These are phyloP conservation scores for Trametes elegans DNA, from an alignment of 768 basidiomycete species.

Conservation along the genomic window DNA sequence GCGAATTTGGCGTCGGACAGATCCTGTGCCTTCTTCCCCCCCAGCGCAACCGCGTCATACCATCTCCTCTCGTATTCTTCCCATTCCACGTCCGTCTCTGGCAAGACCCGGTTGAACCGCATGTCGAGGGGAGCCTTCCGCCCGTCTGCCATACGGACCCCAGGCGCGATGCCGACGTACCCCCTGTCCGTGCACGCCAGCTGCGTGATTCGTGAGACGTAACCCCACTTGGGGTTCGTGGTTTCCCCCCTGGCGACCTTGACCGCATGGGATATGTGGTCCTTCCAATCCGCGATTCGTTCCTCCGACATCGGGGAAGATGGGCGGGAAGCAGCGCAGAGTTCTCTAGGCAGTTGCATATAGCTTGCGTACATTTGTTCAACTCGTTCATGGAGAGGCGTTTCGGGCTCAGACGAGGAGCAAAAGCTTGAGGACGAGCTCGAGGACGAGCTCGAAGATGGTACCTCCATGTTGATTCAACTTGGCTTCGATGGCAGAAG, in stretches of 20 bases:
- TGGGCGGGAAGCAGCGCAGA: conserved; percentile 37
- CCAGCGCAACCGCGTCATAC: conserved; percentile 22
- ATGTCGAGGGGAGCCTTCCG: conserved; percentile 24
- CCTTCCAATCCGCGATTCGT: conserved; percentile 33
- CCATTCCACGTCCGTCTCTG: conserved; percentile 51
- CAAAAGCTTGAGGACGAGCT: not conserved
- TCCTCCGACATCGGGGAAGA: conserved; percentile 31
- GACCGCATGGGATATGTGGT: conserved; percentile 36
- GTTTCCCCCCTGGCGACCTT: conserved; percentile 37
- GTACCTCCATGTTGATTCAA: conserved; percentile 1
- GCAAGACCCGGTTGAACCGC: conserved; percentile 36
- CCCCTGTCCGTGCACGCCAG: conserved; percentile 39
- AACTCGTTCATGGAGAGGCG: not conserved
- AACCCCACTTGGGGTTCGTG: conserved; percentile 46
- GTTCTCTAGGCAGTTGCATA: conserved; percentile 23
- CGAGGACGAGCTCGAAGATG: too few relatives aligned
- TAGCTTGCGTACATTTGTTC: not conserved
- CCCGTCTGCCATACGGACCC: conserved; percentile 25
- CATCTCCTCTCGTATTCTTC: conserved; percentile 42
- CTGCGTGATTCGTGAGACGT: conserved; percentile 39
- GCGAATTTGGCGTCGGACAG: not conserved
- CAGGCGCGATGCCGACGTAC: conserved; percentile 28
- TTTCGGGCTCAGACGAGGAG: not conserved
- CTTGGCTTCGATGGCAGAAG: too few relatives aligned
- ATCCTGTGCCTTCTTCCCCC: conserved; percentile 10